These are phyloP conservation scores for Citrus hindsii DNA, from an alignment of 345 rosid genomes.

Conservation along the genomic window DNA sequence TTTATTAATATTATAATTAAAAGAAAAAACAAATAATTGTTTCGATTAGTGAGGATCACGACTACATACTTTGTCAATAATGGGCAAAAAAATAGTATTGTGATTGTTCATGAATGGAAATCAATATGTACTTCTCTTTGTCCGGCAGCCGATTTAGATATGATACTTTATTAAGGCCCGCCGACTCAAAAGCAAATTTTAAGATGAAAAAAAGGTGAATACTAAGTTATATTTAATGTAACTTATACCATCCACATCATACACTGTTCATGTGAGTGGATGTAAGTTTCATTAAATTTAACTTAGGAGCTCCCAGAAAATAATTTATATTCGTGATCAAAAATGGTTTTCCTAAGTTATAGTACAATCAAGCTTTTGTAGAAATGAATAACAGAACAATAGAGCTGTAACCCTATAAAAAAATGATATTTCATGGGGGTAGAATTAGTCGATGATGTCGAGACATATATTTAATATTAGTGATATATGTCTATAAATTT, in stretches of 20 bases:
- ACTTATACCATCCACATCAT: too few species aligned
- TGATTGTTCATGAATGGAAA: background rate
- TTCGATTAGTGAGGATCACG: background rate
- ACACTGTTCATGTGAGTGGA: accelerated
- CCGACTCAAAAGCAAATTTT: background rate
- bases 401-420: too few species aligned
- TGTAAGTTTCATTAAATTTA: too few species aligned
- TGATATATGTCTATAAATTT: too few species aligned
- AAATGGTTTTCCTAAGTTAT: too few species aligned
- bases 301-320: accelerated
- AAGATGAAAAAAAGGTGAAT: background rate
- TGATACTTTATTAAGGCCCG: background rate
- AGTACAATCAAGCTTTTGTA: too few species aligned
- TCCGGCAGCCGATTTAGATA: background rate
- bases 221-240: accelerated
- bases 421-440: too few species aligned
- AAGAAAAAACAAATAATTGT: background rate
- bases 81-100: background rate
- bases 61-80: background rate
- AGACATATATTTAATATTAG: too few species aligned
- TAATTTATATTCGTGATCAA: accelerated
- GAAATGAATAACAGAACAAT: too few species aligned
- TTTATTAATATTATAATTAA: background rate
- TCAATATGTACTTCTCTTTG: background rate
- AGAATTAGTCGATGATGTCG: too few species aligned